Evolutionary conservation across 495 filamentous ascomycete species (phyloP), one percentile per base, ranked within the genome.

Genomic region (Parmelia sp.): DNA sequence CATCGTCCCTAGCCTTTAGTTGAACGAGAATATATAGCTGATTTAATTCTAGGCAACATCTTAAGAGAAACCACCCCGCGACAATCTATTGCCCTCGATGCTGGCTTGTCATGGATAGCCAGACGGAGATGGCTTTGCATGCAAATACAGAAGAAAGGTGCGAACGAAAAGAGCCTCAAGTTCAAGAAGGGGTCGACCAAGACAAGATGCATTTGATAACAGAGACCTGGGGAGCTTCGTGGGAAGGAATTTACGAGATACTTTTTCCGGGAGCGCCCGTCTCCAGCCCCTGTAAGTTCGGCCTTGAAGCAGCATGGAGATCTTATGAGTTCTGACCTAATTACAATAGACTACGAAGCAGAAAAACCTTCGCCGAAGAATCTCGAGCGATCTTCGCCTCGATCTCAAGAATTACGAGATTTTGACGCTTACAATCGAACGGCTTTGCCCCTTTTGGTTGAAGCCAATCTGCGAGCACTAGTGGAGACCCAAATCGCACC

Each of bases 231-330:
- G 60, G 60, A 11, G 44, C 27, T 9, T 49, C 40, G 21, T 62
- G 60, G 60, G 60, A 53, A 33, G 33, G 25, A 17, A 49, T 62
- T 12, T 62, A 47, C 29, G 60, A 62, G 42, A 62, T 62, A 10
- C 44, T 62, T 4, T 62, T 62, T 15, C 60, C 60, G 35, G 60
- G 60, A 27, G 60, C 60, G 17, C 60, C 25, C 21, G 35, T 62
- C 21, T 44, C 60, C 19, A 47, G 42, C 23, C 60, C 60, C 40
- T 62, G 60, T 62, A 49, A 47, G 45, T 47, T 10, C 9, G 25
- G 6, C 10, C 45, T 25, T 4, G 9, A 25, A 25, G 23, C 8
- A 25, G 1, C n/a, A 10, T 10, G 4, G 9, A 9, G 17, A 11
- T 6, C 45, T 19, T 25, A 0, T 12, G 1, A 25, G 1, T 8